Percentiles rank a stretch among this genome's conserved stretches.
Conservation (phyloP, 805 yeast genomes). For the Yarrowia sp. region DNA sequence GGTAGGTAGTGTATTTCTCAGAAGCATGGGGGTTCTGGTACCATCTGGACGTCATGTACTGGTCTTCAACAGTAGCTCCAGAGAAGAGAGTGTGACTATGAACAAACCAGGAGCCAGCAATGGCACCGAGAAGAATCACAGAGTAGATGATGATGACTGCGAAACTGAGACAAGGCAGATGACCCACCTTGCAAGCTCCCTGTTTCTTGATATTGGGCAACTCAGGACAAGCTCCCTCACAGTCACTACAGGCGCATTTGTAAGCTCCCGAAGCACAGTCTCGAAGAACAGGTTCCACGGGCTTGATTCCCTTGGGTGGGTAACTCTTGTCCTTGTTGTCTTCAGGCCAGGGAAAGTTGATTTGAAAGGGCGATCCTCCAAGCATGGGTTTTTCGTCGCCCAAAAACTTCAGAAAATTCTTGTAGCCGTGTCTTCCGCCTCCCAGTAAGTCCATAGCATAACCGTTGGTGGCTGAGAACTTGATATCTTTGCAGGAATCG, state of each 20-base stretch:
- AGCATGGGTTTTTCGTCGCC: conserved; percentile 94
- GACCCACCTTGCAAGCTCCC: conserved; percentile 61
- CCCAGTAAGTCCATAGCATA: conserved; percentile 96
- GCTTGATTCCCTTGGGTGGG: conserved; percentile 28
- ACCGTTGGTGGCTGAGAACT: conserved; percentile 94
- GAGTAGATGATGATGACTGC: conserved; percentile 62
- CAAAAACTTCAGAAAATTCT: conserved; percentile 79
- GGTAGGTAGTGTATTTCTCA: conserved; percentile 49
- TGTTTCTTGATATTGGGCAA: conserved; percentile 57
- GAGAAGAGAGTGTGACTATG: conserved; percentile 10
- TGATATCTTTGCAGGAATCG: conserved; percentile 86
- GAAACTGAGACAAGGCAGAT: conserved; percentile 76
- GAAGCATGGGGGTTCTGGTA: conserved; percentile 30
- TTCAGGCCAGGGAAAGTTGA: conserved; percentile 65
- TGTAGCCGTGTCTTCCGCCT: conserved; percentile 87
- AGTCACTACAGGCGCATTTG: conserved; percentile 90
- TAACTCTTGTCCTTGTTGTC: conserved; percentile 32
- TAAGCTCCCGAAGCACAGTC: conserved; percentile 70
- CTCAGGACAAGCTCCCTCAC: conserved; percentile 78
- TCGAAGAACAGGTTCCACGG: conserved; percentile 47
- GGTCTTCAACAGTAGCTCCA: conserved; percentile 10
- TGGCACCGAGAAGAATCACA: conserved; percentile 43
- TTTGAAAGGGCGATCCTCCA: conserved; percentile 97
- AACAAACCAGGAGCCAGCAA: conserved; percentile 23
- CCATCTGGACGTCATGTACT: conserved; percentile 23